phyloP scores from a whole-genome alignment of 768 basidiomycete species.

The Sporobolomyces roseus region DNA sequence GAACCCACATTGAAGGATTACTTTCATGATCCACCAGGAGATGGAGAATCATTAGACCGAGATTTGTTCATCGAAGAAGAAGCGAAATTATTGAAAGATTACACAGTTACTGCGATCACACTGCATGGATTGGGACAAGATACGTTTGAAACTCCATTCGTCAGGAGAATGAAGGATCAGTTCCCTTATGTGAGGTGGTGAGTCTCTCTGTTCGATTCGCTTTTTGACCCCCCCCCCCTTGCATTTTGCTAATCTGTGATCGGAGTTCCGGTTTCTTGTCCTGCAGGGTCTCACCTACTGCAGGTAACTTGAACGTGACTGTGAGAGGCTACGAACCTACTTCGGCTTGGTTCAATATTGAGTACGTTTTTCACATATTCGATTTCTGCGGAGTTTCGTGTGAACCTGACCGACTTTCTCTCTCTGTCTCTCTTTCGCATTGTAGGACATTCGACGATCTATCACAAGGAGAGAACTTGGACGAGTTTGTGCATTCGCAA shows the following conservation, averaged over 20 bases:
- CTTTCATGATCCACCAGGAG: not conserved
- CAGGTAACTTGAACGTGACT: conserved; percentile 23
- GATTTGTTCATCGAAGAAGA: not conserved
- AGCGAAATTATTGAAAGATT: not conserved
- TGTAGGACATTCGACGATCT: conserved; percentile 29
- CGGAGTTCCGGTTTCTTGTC: not conserved
- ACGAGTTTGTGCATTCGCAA: conserved; percentile 22
- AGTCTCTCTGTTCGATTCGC: not conserved
- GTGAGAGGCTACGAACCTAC: conserved; percentile 10
- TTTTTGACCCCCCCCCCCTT: not conserved
- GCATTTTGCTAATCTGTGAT: too few species aligned
- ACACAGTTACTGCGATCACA: conserved; percentile 21
- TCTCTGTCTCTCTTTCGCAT: fast-evolving
- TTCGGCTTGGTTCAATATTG: conserved; percentile 29
- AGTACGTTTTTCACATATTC: conserved; percentile 9
- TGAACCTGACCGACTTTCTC: not conserved
- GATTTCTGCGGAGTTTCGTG: not conserved
- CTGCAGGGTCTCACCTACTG: conserved; percentile 23
- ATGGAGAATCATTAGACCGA: not conserved
- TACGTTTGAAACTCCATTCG: conserved; percentile 12
- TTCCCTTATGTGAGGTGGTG: conserved; percentile 25
- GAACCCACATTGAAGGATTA: not conserved
- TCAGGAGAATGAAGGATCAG: not conserved
- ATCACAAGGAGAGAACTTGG: conserved; percentile 23
- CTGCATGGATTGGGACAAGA: conserved; percentile 19